These are phyloP conservation scores for Neopestalotiopsis clavispora DNA, from an alignment of 2,329 filamentous ascomycete genomes.

Conservation along the genomic window DNA sequence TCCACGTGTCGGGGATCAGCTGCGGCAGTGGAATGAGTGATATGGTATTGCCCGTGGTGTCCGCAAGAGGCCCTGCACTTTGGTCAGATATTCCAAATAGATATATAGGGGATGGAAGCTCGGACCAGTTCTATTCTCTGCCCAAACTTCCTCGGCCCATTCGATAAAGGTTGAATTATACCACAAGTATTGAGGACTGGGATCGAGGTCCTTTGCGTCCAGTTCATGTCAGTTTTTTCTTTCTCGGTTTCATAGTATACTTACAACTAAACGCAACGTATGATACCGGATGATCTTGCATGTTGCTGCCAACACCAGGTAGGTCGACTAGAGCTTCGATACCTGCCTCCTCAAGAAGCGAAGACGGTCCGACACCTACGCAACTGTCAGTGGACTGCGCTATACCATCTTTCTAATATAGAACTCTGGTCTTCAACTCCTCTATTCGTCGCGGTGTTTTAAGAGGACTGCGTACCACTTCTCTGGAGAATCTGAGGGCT, in stretches of 20 bases:
- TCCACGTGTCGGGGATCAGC: not conserved
- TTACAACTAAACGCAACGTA: not conserved
- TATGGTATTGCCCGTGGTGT: not conserved
- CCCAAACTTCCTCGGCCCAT: not conserved
- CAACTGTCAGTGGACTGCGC: not conserved
- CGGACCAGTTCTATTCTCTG: not conserved
- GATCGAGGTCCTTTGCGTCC: not conserved
- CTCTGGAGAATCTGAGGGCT: slow-evolving; percentile 4
- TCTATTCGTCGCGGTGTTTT: not conserved
- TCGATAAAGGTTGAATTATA: not conserved
- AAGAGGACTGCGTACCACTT: not conserved
- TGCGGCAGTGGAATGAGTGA: not conserved
- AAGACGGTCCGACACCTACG: not conserved
- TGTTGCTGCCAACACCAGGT: slow-evolving; percentile 37
- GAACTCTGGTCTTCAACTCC: not conserved
- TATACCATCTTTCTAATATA: not conserved
- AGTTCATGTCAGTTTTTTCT: not conserved
- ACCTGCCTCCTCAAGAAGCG: not conserved
- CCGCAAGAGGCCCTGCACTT: not conserved
- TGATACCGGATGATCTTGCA: slow-evolving; percentile 26
- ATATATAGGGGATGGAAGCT: not conserved
- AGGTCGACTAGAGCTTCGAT: slow-evolving; percentile 30
- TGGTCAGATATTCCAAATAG: not conserved
- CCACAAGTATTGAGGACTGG: not conserved
- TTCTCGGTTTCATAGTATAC: not conserved